These are phyloP conservation scores for Bruguiera parviflora DNA, from an alignment of 345 rosid species.

Conservation along the genomic window DNA sequence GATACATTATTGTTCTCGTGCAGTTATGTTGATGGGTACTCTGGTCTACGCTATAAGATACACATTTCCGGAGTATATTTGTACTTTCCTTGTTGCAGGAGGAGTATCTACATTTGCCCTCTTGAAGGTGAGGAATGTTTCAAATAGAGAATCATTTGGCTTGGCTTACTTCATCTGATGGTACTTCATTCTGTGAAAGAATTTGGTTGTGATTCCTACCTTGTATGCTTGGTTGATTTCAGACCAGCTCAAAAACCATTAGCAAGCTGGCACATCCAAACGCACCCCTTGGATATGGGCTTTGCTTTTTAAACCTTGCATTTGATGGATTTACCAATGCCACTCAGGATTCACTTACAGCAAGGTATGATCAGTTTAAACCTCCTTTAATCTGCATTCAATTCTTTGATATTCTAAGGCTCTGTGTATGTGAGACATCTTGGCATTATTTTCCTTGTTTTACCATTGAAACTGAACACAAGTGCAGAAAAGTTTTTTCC, in stretches of 20 bases:
- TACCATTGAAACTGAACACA: too few species aligned
- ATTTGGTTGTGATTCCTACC: conserved; percentile 7
- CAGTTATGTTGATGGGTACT: conserved; percentile 95
- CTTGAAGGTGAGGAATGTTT: conserved; percentile 52
- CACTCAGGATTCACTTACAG: conserved; percentile 87
- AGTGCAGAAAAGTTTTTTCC: too few species aligned
- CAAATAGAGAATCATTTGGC: not conserved
- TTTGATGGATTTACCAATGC: conserved; percentile 99
- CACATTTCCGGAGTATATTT: conserved; percentile 70
- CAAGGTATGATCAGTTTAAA: conserved; percentile 41
- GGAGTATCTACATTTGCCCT: conserved; percentile 88
- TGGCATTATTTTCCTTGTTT: too few species aligned
- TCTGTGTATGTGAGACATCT: too few species aligned
- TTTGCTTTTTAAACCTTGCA: conserved; percentile 87
- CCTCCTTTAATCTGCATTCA: not conserved
- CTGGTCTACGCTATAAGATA: conserved; percentile 84
- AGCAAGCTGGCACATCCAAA: conserved; percentile 94
- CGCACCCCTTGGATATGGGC: conserved; percentile 91
- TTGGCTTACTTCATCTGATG: not conserved
- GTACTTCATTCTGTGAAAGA: not conserved
- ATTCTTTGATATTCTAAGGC: too few species aligned
- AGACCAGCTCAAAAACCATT: conserved; percentile 95
- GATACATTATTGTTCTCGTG: conserved; percentile 17
- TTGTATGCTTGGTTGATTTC: conserved; percentile 20
- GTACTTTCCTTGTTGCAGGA: conserved; percentile 87